Conservation (phyloP, 2,329 filamentous ascomycete genomes). For the Fusarium protoensiforme region DNA sequence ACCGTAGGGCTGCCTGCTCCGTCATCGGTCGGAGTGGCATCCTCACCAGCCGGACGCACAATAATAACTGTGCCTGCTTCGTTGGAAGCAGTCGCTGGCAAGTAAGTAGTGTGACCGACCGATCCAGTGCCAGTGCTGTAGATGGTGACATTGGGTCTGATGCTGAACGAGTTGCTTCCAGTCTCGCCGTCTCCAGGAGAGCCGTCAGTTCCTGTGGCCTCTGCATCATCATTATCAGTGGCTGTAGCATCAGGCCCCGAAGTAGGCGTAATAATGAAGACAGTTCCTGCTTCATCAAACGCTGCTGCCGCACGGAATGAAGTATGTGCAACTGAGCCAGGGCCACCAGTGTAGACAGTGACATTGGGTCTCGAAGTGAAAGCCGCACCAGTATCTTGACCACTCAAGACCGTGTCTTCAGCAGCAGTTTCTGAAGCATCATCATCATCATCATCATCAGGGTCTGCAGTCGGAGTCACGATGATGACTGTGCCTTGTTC, state of each 20-base stretch:
- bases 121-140: background rate
- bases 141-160: background rate
- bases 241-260: background rate
- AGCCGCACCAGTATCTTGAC: background rate
- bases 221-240: background rate
- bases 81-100: background rate
- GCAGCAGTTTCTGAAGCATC: background rate
- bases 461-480: background rate
- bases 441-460: background rate
- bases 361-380: background rate
- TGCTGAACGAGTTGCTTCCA: background rate
- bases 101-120: background rate
- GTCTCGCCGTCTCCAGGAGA: background rate
- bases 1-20: background rate
- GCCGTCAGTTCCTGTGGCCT: background rate
- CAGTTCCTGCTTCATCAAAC: background rate
- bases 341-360: conserved; percentile 9
- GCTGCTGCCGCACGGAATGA: background rate
- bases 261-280: conserved; percentile 13
- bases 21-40: background rate
- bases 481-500: conserved; percentile 3
- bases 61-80: conserved; percentile 9
- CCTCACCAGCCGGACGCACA: background rate
- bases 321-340: background rate
- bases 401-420: background rate